Percentiles rank a stretch among this genome's conserved stretches.
phyloP scores from a whole-genome alignment of 2,329 filamentous ascomycete genomes.

The Myriangium duriaei region DNA sequence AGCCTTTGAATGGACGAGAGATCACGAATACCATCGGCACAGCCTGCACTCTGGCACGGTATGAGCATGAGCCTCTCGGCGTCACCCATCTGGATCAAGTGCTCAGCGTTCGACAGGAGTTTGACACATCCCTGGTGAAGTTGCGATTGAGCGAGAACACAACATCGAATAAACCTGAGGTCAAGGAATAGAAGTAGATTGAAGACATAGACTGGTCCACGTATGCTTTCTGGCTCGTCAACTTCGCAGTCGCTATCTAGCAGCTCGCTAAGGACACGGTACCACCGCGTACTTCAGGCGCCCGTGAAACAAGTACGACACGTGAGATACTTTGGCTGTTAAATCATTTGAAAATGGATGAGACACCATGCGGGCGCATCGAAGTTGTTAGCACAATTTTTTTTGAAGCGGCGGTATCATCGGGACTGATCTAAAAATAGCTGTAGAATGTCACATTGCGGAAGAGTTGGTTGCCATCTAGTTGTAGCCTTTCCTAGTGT shows the following conservation, averaged over 20 bases:
- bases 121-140: constrained; percentile 5
- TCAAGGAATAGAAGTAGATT: not conserved
- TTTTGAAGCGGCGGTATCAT: too few relatives aligned
- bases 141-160: not conserved
- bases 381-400: too few relatives aligned
- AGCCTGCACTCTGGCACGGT: constrained; percentile 11
- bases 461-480: too few relatives aligned
- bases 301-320: too few relatives aligned
- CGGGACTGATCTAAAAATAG: too few relatives aligned
- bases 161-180: not conserved
- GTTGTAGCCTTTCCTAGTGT: too few relatives aligned
- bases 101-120: constrained; percentile 7
- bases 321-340: too few relatives aligned
- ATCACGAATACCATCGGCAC: constrained; percentile 12
- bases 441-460: too few relatives aligned
- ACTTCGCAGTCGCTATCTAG: not conserved
- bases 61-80: constrained; percentile 3
- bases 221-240: too few relatives aligned
- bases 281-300: too few relatives aligned
- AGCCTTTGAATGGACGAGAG: constrained; percentile 12
- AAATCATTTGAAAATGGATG: not conserved
- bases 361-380: not conserved
- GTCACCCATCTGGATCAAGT: constrained; percentile 9
- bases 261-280: not conserved
- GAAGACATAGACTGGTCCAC: not conserved